These are phyloP conservation scores for Tolypocladium amazonense DNA, from an alignment of 2,329 filamentous ascomycete species.

Conservation along the genomic window DNA sequence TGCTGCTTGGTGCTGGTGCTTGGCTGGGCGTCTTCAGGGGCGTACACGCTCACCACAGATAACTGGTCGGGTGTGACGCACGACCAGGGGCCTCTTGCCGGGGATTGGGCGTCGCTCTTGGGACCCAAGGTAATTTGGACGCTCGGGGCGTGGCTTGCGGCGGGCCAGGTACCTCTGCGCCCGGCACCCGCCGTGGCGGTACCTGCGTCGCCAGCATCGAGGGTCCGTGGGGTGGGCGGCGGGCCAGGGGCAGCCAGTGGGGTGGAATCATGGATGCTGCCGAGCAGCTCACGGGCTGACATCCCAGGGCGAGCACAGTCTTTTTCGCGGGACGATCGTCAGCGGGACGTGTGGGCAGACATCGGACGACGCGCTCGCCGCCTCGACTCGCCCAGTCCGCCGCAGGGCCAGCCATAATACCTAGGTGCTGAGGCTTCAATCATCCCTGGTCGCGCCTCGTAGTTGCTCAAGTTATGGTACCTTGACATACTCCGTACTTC, in stretches of 20 bases:
- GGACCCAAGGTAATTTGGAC: constrained; percentile 1
- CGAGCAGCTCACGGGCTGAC: not conserved
- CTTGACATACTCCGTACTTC: too few species aligned
- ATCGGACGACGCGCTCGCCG: not conserved
- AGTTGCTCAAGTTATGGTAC: not conserved
- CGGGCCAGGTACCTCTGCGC: not conserved
- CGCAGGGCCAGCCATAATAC: not conserved
- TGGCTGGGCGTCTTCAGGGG: not conserved
- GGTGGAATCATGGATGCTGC: not conserved
- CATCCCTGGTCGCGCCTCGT: not conserved
- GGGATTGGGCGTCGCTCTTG: constrained; percentile 3
- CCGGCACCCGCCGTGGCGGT: not conserved
- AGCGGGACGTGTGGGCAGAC: not conserved
- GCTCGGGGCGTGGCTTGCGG: not conserved
- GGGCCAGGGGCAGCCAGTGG: not conserved
- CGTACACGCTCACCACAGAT: not conserved
- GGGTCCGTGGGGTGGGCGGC: not conserved
- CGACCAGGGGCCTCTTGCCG: constrained; percentile 1
- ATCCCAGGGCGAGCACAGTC: not conserved
- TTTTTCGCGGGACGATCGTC: not conserved
- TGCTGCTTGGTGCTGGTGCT: too few species aligned
- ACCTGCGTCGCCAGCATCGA: not conserved
- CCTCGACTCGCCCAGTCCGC: not conserved
- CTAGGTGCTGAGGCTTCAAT: not conserved
- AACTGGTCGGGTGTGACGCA: not conserved